These are phyloP conservation scores for Thermomyces lanuginosus DNA, from an alignment of 2,329 filamentous ascomycete genomes.

Conservation along the genomic window DNA sequence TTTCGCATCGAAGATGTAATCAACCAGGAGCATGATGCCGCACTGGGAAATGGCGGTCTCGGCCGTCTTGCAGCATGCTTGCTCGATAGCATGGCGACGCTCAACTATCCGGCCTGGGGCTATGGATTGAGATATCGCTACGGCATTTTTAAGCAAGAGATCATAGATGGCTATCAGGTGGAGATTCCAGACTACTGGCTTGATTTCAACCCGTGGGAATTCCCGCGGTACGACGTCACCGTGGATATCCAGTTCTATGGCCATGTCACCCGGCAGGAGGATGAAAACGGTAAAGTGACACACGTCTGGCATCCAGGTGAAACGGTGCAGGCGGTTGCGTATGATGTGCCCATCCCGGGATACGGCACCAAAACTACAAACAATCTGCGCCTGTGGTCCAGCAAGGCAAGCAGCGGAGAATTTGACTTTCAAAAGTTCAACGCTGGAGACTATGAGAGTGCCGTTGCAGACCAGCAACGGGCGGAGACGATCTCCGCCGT, in stretches of 20 bases:
- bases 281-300: conserved; percentile 59
- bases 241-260: conserved; percentile 98
- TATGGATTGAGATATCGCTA: conserved; percentile 93
- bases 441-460: conserved; percentile 91
- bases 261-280: conserved; percentile 54
- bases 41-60: conserved; percentile 86
- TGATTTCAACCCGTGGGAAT: conserved; percentile 99
- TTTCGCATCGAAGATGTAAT: conserved; percentile 97
- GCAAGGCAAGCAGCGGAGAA: conserved; percentile 89
- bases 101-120: conserved; percentile 94
- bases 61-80: conserved; percentile 92
- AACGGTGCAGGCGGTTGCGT: conserved; percentile 78
- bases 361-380: conserved; percentile 84
- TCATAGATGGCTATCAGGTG: conserved; percentile 93
- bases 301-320: conserved; percentile 84
- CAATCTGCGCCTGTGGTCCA: conserved; percentile 93
- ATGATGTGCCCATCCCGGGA: conserved; percentile 82
- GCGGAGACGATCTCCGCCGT: conserved; percentile 99
- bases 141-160: conserved; percentile 98
- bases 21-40: conserved; percentile 86
- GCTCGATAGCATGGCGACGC: conserved; percentile 82
- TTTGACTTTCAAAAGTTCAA: conserved; percentile 99
- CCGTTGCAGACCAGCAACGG: conserved; percentile 91
- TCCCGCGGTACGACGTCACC: conserved; percentile 83
- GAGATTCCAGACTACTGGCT: conserved; percentile 98